phyloP scores from a whole-genome alignment of 1,284 basidiomycete genomes.

The Cystobasidium pallidum region DNA sequence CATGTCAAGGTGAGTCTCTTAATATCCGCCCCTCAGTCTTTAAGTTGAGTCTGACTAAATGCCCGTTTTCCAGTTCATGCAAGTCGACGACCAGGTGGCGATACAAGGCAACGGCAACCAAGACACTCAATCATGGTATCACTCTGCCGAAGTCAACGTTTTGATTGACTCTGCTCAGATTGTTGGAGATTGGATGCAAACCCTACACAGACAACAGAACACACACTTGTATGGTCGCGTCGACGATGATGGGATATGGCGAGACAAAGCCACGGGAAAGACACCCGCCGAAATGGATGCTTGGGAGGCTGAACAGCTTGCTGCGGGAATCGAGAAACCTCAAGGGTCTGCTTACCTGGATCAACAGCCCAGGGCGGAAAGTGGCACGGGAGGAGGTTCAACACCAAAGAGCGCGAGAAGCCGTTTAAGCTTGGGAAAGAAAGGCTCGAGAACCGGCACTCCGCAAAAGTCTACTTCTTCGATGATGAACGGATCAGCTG shows the following conservation, averaged over 20 bases:
- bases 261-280: constrained; percentile 60
- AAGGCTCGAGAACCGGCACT: not conserved
- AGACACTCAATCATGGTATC: constrained; percentile 76
- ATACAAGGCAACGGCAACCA: constrained; percentile 65
- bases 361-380: not conserved
- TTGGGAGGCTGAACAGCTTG: constrained; percentile 25
- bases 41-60: not conserved
- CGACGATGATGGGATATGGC: constrained; percentile 69
- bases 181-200: constrained; percentile 68
- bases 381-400: not conserved
- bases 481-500: not conserved
- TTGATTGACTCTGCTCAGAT: constrained; percentile 70
- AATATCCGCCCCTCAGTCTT: not conserved
- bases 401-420: not conserved
- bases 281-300: constrained; percentile 39
- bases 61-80: constrained; percentile 63
- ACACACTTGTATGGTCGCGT: constrained; percentile 68
- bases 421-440: not conserved
- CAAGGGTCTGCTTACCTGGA: constrained; percentile 1
- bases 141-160: constrained; percentile 75
- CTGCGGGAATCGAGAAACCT: constrained; percentile 17
- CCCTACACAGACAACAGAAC: constrained; percentile 70
- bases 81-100: constrained; percentile 70
- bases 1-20: constrained; percentile 58
- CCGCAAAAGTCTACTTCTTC: constrained; percentile 1